Conservation (phyloP, 768 basidiomycete genomes). For the Hygrocybe coccinea region DNA sequence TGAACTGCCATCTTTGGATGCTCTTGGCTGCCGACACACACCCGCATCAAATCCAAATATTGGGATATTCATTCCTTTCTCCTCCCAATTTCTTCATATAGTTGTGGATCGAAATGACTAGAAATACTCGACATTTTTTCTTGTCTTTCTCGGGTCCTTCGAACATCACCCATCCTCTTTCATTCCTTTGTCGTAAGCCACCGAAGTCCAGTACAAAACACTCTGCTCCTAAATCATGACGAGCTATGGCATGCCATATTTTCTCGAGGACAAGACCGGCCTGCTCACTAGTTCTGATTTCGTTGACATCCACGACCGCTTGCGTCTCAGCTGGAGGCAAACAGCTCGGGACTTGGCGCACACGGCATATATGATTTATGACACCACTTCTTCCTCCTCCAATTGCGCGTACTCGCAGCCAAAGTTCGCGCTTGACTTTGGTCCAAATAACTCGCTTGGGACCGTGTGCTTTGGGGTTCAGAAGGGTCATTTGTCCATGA, state of each 20-base stretch:
- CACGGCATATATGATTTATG: constrained; percentile 51
- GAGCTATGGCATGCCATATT: constrained; percentile 50
- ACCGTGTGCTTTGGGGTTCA: constrained; percentile 43
- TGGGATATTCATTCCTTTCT: not conserved
- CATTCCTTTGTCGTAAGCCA: not conserved
- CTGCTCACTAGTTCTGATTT: constrained; percentile 51
- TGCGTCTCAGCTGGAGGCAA: constrained; percentile 46
- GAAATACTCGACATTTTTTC: not conserved
- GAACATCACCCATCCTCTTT: not conserved
- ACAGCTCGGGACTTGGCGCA: constrained; percentile 40
- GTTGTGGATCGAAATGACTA: not conserved
- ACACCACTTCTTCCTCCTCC: constrained; percentile 28
- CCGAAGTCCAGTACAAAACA: not conserved
- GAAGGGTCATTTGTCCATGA: constrained; percentile 39
- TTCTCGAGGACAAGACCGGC: constrained; percentile 63
- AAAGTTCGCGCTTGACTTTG: constrained; percentile 48
- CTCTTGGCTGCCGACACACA: too few relatives aligned
- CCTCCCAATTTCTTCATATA: not conserved
- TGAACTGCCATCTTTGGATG: too few relatives aligned
- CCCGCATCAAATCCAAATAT: not conserved
- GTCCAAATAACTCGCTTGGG: constrained; percentile 45
- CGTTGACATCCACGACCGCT: constrained; percentile 58
- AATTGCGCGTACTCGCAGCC: constrained; percentile 26
- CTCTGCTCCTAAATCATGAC: not conserved
- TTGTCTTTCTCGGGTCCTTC: not conserved